Base-by-base conservation (phyloP, 164 flowering plant genomes). In the Tetracentron sinense region DNA sequence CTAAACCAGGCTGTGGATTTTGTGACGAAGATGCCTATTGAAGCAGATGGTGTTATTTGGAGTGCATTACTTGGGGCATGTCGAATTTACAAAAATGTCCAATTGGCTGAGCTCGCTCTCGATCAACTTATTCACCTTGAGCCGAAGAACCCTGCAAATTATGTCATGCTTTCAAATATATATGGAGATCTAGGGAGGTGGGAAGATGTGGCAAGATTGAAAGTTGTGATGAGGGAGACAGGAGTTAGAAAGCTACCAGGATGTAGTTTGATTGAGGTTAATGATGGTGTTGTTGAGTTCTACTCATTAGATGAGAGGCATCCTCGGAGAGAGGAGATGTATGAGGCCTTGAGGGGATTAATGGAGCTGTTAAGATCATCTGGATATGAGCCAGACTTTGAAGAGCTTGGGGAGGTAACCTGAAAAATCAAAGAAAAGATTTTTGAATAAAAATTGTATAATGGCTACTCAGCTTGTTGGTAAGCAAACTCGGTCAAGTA, bases 1-100 rank as follows among this genome's bases (percentile, higher is more conserved):
- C 61, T 87, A 19, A 60, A 60, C 12, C 76, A 76, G 65, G 93
- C 93, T 48, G 42, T 82, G 38, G 79, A 75, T n/a, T 79, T 83
- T 57, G 69, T 83, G 14, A 71, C 26, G 49, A 73, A 57, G 60
- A 87, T 89, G 93, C 93, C 88, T 2, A 68, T 89, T 54, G 72
- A 79, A 77, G 73, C 91, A n/a, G 91, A 89, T 72, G 68, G 72
- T 52, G 86, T 85, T 26, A 81, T 85, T 48, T 89, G 96, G 96
- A 78, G 86, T 14, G 50, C 86, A 25, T 64, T 89, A 48, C 83
- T 87, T 25, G 93, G 89, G 35, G 86, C 88, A 8, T 82, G 86
- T 58, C 70, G 81, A 77, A 57, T 74, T 59, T 67, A 84, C 71
- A 82, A 77, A 60, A 78, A 87, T 58, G 69, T 81, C 23, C 61